Evolutionary conservation across 1,284 basidiomycete genomes (phyloP).

Genomic region (Sporisorium graminicola): DNA sequence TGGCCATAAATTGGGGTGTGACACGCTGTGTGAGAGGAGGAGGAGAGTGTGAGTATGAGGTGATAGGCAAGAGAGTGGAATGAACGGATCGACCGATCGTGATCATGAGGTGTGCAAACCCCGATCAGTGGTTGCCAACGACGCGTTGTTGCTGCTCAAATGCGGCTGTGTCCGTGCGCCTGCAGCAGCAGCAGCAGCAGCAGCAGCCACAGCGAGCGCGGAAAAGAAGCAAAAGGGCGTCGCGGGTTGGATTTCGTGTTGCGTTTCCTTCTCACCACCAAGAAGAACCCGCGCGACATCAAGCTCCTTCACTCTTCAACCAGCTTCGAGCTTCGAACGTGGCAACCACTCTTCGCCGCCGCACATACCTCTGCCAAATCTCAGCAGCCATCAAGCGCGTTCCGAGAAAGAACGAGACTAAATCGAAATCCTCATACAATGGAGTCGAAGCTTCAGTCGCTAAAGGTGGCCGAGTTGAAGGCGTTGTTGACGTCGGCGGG

Average conservation of each 20-base stretch:
- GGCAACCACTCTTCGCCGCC: not conserved
- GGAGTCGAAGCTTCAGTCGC: constrained; percentile 61
- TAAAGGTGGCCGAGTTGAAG: constrained; percentile 66
- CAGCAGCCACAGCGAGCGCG: not conserved
- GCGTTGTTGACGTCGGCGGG: constrained; percentile 50
- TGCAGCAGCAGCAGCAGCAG: too few relatives aligned
- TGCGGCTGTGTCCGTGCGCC: constrained; percentile 3
- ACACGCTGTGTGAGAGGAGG: not conserved
- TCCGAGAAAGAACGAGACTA: not conserved
- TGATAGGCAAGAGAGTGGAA: too few relatives aligned
- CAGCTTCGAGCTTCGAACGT: not conserved
- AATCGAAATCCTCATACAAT: too few relatives aligned
- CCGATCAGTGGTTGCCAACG: not conserved
- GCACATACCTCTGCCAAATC: not conserved
- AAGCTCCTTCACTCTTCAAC: not conserved
- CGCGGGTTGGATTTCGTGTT: not conserved
- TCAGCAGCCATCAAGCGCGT: too few relatives aligned
- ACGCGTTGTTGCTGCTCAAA: not conserved
- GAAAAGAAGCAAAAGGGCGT: not conserved
- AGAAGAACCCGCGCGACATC: not conserved
- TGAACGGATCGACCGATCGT: too few relatives aligned
- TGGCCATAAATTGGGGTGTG: too few relatives aligned
- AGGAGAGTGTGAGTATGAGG: not conserved
- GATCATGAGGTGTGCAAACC: too few relatives aligned
- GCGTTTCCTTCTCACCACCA: constrained; percentile 4